phyloP scores from a whole-genome alignment of 441 rosid genomes.

The Manihot esculenta region DNA sequence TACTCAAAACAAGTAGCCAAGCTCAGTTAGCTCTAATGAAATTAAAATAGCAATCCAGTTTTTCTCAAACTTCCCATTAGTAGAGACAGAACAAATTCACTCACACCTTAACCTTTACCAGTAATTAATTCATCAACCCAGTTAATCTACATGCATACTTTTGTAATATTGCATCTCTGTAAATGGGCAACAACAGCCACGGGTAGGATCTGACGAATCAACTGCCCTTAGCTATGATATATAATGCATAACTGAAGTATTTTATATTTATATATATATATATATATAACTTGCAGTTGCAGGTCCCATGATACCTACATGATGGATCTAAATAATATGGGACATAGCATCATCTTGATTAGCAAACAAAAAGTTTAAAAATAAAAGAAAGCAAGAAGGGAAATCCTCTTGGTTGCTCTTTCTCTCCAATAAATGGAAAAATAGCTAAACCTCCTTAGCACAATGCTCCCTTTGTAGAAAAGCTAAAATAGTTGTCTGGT shows the following conservation, averaged over 20 bases:
- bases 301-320: constrained; percentile 6
- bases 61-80: not conserved
- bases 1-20: not conserved
- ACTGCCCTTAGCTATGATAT: constrained; percentile 1
- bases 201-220: not conserved
- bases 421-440: not conserved
- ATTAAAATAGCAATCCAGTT: not conserved
- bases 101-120: not conserved
- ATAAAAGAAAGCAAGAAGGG: not conserved
- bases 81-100: not conserved
- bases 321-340: not conserved
- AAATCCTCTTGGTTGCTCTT: not conserved
- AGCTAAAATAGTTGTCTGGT: not conserved
- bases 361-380: not conserved
- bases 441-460: not conserved
- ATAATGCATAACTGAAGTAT: not conserved
- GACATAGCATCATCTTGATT: not conserved
- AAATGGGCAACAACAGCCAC: not conserved
- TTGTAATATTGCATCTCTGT: not conserved
- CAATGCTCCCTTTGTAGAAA: not conserved
- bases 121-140: not conserved
- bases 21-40: not conserved
- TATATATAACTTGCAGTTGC: not conserved
- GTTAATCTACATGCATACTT: not conserved
- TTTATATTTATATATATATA: not conserved